A percentile compares a stretch with the other conserved stretches of the same genome.
These are phyloP conservation scores for Candida loeiensis DNA, from an alignment of 805 yeast species.

Conservation along the genomic window DNA sequence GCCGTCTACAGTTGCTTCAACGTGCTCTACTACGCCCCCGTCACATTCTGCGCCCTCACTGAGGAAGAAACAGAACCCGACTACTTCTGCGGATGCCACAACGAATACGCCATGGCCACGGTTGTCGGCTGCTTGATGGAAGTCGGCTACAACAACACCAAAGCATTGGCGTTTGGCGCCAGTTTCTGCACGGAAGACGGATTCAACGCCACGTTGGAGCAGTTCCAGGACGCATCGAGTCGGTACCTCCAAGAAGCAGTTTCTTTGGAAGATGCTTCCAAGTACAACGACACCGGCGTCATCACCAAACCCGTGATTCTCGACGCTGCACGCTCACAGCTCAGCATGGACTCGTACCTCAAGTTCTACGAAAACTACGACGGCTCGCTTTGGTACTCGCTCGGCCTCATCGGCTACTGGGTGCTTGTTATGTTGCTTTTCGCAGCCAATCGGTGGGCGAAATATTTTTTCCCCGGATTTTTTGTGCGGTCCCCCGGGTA, in stretches of 20 bases:
- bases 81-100: slow-evolving; percentile 22
- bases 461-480: slow-evolving; percentile 20
- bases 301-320: slow-evolving; percentile 23
- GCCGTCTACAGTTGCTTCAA: too few relatives aligned
- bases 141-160: slow-evolving; percentile 11
- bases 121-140: slow-evolving; percentile 25
- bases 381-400: slow-evolving; percentile 24
- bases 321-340: slow-evolving; percentile 12
- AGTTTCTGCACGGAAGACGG: slow-evolving; percentile 17
- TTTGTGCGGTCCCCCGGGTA: slow-evolving; percentile 1
- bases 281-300: slow-evolving; percentile 18
- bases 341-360: slow-evolving; percentile 14
- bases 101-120: slow-evolving; percentile 27
- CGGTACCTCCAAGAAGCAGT: slow-evolving; percentile 17
- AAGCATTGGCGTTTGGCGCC: slow-evolving; percentile 9
- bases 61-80: background rate
- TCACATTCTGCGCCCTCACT: slow-evolving; percentile 8
- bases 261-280: slow-evolving; percentile 16
- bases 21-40: background rate
- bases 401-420: slow-evolving; percentile 37
- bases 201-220: slow-evolving; percentile 17
- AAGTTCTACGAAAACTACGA: slow-evolving; percentile 21
- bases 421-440: slow-evolving; percentile 35
- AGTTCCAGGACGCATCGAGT: slow-evolving; percentile 7
- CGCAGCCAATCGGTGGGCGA: slow-evolving; percentile 22